These are phyloP conservation scores for Penicillium sp. DNA, from an alignment of 2,329 filamentous ascomycete species.

Conservation along the genomic window DNA sequence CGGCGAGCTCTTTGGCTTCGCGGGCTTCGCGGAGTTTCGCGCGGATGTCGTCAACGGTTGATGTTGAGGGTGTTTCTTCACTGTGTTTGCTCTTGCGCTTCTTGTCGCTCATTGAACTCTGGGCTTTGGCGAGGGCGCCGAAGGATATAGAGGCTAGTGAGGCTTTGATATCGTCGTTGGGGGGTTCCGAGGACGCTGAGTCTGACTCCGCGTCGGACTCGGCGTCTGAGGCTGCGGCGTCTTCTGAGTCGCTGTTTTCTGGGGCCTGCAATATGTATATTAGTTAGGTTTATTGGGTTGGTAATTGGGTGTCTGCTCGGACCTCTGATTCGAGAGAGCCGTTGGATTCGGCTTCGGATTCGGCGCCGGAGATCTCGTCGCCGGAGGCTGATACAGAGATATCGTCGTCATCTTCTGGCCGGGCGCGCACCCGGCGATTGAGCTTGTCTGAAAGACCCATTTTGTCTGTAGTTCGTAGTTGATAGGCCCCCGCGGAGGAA, in stretches of 20 bases:
- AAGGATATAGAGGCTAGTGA: constrained; percentile 71
- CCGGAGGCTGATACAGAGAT: constrained; percentile 31
- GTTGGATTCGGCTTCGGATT: constrained; percentile 18
- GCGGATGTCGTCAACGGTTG: constrained; percentile 40
- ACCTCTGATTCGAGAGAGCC: constrained; percentile 20
- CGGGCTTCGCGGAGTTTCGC: constrained; percentile 43
- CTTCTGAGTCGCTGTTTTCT: constrained; percentile 1
- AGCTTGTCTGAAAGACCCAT: constrained; percentile 43
- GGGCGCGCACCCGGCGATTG: constrained; percentile 45
- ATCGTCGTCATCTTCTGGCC: constrained; percentile 43
- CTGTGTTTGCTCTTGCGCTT: constrained; percentile 27
- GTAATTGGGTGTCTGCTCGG: neutral
- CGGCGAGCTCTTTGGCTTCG: constrained; percentile 29
- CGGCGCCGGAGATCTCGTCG: constrained; percentile 18
- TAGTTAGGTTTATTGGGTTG: neutral
- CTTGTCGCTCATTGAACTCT: constrained; percentile 62
- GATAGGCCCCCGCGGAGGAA: constrained; percentile 9
- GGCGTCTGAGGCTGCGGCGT: constrained; percentile 20
- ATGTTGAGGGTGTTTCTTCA: constrained; percentile 17
- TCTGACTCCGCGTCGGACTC: constrained; percentile 44
- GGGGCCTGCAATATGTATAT: neutral
- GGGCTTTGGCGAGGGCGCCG: constrained; percentile 84
- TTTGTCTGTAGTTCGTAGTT: neutral
- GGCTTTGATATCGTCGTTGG: constrained; percentile 38
- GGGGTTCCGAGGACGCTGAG: constrained; percentile 37